Percentiles rank a stretch among this genome's conserved stretches.
phyloP scores from a whole-genome alignment of 306 rosid species.

The Rosa rugosa region DNA sequence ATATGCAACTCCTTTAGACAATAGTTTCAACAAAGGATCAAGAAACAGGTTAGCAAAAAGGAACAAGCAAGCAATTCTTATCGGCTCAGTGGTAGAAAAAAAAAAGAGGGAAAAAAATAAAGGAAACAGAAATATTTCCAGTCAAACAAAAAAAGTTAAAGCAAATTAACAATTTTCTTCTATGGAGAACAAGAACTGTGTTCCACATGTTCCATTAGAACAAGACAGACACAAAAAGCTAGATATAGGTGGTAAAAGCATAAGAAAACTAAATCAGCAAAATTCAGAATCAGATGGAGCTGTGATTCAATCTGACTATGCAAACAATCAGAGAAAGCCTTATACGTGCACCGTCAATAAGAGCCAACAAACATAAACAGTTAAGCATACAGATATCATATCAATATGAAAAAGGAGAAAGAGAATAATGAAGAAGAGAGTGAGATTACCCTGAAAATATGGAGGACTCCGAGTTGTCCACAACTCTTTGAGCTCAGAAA shows the following conservation, averaged over 20 bases:
- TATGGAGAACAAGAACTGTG: not conserved
- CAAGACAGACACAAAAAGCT: not conserved
- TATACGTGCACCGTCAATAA: not conserved
- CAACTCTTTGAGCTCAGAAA: not conserved
- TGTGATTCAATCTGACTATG: not conserved
- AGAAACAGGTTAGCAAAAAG: too few relatives aligned
- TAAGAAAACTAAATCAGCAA: not conserved
- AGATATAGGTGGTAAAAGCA: not conserved
- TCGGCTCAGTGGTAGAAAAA: not conserved
- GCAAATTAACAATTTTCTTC: not conserved
- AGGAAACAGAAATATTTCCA: not conserved
- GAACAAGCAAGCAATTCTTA: not conserved
- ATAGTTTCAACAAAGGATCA: not conserved
- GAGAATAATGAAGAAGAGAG: not conserved
- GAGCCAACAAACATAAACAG: not conserved
- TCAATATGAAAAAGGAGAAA: not conserved
- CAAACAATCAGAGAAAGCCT: not conserved
- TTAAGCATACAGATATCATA: not conserved
- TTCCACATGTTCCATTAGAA: not conserved
- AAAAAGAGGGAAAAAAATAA: not conserved
- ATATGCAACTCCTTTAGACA: not conserved
- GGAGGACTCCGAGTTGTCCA: not conserved
- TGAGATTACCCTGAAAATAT: not conserved
- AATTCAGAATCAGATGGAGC: not conserved
- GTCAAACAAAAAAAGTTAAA: not conserved